phyloP scores from a whole-genome alignment of 139 green algal species.

The Micractinium sp. region DNA sequence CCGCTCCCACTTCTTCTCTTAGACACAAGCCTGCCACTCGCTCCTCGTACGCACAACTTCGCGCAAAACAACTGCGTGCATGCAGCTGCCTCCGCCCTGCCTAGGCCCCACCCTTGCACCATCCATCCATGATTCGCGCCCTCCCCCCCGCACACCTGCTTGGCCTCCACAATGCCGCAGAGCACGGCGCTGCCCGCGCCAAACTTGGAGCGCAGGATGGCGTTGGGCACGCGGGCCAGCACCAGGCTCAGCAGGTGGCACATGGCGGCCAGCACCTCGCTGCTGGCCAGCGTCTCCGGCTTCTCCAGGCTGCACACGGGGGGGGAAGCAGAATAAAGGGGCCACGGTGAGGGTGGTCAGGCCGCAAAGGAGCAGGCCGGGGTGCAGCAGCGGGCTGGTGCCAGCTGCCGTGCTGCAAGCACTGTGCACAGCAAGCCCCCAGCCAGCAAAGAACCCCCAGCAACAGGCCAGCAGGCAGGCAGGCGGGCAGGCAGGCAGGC shows the following conservation, averaged over 20 bases:
- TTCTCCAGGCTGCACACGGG: constrained; percentile 60
- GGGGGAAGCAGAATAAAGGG: too few species aligned
- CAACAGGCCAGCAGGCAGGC: background rate
- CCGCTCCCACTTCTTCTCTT: too few species aligned
- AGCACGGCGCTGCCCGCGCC: constrained; percentile 52
- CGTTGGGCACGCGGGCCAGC: constrained; percentile 63
- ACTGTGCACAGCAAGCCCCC: background rate
- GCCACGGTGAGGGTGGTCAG: too few species aligned
- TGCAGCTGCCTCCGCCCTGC: background rate
- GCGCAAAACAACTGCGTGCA: too few species aligned
- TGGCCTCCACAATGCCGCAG: constrained; percentile 48
- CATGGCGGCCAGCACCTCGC: constrained; percentile 70
- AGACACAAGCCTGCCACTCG: too few species aligned
- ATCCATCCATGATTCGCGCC: too few species aligned
- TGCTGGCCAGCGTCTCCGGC: constrained; percentile 47
- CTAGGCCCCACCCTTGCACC: constrained; percentile 42
- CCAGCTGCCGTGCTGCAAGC: too few species aligned
- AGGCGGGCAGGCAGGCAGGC: background rate
- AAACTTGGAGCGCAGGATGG: constrained; percentile 71
- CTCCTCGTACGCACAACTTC: too few species aligned
- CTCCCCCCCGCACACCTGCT: constrained; percentile 54
- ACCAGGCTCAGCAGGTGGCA: constrained; percentile 65
- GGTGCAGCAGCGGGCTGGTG: too few species aligned
- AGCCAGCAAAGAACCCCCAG: too few species aligned
- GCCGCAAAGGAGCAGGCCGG: too few species aligned